phyloP scores from a whole-genome alignment of 106 monocot genomes.

The Iris macrosiphon region DNA sequence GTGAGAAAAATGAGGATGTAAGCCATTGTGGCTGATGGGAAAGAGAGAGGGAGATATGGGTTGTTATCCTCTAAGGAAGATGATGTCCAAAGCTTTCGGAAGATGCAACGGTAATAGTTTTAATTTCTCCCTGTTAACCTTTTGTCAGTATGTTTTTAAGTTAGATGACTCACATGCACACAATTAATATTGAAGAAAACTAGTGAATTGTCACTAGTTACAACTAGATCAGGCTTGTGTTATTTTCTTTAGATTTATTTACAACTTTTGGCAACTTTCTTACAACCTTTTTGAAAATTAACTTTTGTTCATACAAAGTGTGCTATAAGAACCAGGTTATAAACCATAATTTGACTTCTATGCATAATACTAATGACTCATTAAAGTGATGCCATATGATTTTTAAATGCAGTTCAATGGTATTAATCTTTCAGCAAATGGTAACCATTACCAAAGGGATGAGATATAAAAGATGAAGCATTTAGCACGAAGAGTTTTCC shows the following conservation, averaged over 20 bases:
- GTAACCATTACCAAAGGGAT: too few species aligned
- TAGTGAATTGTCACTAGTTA: not conserved
- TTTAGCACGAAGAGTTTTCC: too few species aligned
- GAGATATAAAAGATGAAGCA: too few species aligned
- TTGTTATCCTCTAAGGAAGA: constrained; percentile 59
- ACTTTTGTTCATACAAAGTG: not conserved
- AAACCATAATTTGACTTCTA: too few species aligned
- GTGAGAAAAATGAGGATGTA: not conserved
- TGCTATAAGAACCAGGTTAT: too few species aligned
- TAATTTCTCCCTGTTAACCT: not conserved
- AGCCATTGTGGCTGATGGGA: not conserved
- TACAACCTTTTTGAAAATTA: not conserved
- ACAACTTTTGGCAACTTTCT: not conserved
- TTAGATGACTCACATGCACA: not conserved
- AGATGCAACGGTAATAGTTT: constrained; percentile 26
- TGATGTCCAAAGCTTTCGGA: constrained; percentile 35
- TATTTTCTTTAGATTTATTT: not conserved
- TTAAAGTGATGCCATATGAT: too few species aligned
- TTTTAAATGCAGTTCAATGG: too few species aligned
- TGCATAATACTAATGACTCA: too few species aligned
- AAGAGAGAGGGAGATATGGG: constrained; percentile 43
- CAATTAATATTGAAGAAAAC: not conserved
- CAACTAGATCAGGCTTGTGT: too few species aligned
- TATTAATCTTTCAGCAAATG: too few species aligned
- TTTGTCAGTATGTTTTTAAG: too few species aligned